phyloP scores from a whole-genome alignment of 108 stramenopile species.

The Skeletonema marinoi region DNA sequence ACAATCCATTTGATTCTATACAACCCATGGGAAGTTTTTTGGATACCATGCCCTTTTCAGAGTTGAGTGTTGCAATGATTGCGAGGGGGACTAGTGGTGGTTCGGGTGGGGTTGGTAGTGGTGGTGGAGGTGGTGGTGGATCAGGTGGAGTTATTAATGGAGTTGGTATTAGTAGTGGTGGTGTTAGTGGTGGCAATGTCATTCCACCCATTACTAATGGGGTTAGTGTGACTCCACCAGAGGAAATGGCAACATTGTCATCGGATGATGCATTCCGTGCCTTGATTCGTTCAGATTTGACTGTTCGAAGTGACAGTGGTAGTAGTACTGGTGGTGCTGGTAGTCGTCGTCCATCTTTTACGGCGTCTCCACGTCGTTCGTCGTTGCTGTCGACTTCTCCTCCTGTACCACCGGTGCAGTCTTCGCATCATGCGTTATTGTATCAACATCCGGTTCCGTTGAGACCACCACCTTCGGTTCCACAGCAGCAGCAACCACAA shows the following conservation, averaged over 20 bases:
- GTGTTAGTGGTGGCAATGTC: neutral
- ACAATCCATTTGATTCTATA: slow-evolving; percentile 21
- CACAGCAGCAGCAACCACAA: too few relatives aligned
- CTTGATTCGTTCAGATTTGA: neutral
- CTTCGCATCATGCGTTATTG: too few relatives aligned
- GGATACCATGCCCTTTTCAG: slow-evolving; percentile 3
- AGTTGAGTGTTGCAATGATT: neutral
- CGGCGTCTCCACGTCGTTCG: too few relatives aligned
- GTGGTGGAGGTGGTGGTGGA: neutral
- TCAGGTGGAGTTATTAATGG: neutral
- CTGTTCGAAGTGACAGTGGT: neutral
- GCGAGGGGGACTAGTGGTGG: neutral
- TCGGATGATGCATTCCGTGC: neutral
- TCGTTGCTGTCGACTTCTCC: too few relatives aligned
- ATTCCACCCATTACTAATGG: neutral
- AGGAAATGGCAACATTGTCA: neutral
- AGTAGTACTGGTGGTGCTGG: neutral
- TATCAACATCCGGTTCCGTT: too few relatives aligned
- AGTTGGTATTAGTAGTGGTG: neutral
- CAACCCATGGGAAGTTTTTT: neutral
- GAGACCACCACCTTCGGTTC: neutral
- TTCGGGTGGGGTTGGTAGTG: neutral
- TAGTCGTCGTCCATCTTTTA: too few relatives aligned
- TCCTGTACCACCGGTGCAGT: too few relatives aligned
- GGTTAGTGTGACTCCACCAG: too few relatives aligned